These are phyloP conservation scores for Rhexocercosporidium sp. DNA, from an alignment of 2,329 filamentous ascomycete genomes.

Conservation along the genomic window DNA sequence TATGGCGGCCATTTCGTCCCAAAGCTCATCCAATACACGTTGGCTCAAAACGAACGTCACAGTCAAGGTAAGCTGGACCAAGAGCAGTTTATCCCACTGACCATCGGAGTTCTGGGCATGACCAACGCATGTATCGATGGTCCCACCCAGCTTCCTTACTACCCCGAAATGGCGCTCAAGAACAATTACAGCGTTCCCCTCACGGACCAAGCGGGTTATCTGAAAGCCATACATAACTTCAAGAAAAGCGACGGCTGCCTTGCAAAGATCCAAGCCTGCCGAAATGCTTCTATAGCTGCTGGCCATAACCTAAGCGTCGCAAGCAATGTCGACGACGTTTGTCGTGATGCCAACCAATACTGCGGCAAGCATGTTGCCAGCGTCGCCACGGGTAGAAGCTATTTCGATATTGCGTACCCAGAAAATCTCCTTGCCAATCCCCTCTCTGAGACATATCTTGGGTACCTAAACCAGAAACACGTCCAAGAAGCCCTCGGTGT, in stretches of 20 bases:
- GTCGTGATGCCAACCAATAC: not conserved
- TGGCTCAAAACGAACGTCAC: not conserved
- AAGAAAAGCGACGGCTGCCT: not conserved
- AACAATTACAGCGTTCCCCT: not conserved
- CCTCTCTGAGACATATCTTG: not conserved
- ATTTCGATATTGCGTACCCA: not conserved
- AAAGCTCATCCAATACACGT: not conserved
- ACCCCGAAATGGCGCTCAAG: not conserved
- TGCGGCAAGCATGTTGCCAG: not conserved
- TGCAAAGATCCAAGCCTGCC: not conserved
- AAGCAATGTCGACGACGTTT: not conserved
- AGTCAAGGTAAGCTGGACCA: not conserved
- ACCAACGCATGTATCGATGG: not conserved
- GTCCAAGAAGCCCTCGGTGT: conserved; percentile 63
- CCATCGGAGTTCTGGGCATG: not conserved
- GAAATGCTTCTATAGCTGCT: not conserved
- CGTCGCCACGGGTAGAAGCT: not conserved
- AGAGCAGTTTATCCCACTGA: not conserved
- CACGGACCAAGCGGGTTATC: not conserved
- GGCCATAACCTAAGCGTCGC: not conserved
- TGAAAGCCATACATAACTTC: not conserved
- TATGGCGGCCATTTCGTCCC: not conserved
- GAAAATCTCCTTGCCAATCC: not conserved
- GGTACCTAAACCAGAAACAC: conserved; percentile 20
- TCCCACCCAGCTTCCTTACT: not conserved